Percentiles rank a stretch among this genome's conserved stretches.
Conservation (phyloP, 75 land plant genomes). For the Sequoia sempervirens region DNA sequence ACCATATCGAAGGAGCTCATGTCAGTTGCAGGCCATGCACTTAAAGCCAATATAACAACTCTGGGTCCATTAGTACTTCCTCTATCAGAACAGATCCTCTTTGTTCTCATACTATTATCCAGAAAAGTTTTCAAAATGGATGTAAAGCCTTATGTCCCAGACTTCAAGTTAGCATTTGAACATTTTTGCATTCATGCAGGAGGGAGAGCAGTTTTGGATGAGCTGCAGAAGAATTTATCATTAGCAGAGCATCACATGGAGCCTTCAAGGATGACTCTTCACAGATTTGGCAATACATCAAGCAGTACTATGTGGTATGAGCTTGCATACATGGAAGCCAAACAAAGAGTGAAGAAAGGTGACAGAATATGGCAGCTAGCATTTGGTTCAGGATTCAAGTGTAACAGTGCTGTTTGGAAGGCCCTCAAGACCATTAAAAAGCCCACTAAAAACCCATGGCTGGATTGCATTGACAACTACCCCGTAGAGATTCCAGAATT, state of each 20-base stretch:
- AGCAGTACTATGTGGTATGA: constrained; percentile 77
- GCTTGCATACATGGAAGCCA: constrained; percentile 71
- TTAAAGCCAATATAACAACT: constrained; percentile 70
- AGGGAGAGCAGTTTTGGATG: too few relatives aligned
- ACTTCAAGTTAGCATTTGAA: too few relatives aligned
- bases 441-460: constrained; percentile 39
- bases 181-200: too few relatives aligned
- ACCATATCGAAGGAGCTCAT: constrained; percentile 29
- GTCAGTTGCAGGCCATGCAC: constrained; percentile 61
- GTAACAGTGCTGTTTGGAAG: constrained; percentile 75
- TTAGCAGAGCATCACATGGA: constrained; percentile 61
- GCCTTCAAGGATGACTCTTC: constrained; percentile 57
- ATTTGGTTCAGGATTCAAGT: constrained; percentile 81
- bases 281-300: constrained; percentile 68
- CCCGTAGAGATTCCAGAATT: constrained; percentile 28
- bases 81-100: constrained; percentile 39
- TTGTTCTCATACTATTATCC: constrained; percentile 28
- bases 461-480: constrained; percentile 47
- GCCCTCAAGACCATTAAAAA: constrained; percentile 28
- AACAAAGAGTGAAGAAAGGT: constrained; percentile 46
- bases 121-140: constrained; percentile 17
- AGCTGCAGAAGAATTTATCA: too few relatives aligned
- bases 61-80: constrained; percentile 76
- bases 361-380: constrained; percentile 77
- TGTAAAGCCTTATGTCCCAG: neutral